A percentile compares a stretch with the other conserved stretches of the same genome.
Conservation (phyloP, 495 filamentous ascomycete genomes). For the Ascobolus immersus region DNA sequence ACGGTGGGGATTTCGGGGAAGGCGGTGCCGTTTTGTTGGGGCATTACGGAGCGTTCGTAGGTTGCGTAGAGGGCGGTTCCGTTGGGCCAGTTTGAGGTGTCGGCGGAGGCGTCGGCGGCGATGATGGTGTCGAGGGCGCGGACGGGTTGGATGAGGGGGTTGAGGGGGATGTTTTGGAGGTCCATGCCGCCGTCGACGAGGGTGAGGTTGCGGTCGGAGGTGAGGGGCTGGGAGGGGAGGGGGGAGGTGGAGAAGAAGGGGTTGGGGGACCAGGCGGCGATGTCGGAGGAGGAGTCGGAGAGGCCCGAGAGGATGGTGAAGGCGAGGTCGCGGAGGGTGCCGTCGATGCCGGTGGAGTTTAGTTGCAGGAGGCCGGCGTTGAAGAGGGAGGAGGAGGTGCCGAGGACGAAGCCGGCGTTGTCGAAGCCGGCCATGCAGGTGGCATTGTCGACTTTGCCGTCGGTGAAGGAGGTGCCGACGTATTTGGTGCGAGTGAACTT, state of each 20-base stretch:
- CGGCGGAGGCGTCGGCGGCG: constrained; percentile 65
- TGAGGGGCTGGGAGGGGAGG: constrained; percentile 32
- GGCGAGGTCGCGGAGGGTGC: constrained; percentile 30
- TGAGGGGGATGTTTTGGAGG: constrained; percentile 62
- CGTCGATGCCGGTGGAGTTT: constrained; percentile 25
- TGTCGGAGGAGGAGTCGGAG: constrained; percentile 32
- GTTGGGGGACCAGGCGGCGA: constrained; percentile 61
- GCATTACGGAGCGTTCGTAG: constrained; percentile 43
- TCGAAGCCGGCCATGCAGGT: constrained; percentile 65
- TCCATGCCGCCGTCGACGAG: constrained; percentile 78
- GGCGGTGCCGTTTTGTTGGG: constrained; percentile 50
- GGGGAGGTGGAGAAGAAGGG: constrained; percentile 56
- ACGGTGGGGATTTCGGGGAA: constrained; percentile 64
- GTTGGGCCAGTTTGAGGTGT: constrained; percentile 67
- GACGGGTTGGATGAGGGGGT: constrained; percentile 57
- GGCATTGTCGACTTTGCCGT: constrained; percentile 30
- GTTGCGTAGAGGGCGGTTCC: constrained; percentile 61
- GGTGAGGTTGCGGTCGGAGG: constrained; percentile 31
- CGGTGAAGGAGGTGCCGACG: constrained; percentile 55
- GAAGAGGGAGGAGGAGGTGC: constrained; percentile 77
- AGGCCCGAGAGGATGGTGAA: constrained; percentile 14
- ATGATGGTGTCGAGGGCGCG: constrained; percentile 77
- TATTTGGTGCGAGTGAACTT: constrained; percentile 54
- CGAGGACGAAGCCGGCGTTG: constrained; percentile 65
- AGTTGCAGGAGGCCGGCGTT: constrained; percentile 36